Base-by-base conservation (phyloP, 306 rosid genomes). In the Lotus japonicus region DNA sequence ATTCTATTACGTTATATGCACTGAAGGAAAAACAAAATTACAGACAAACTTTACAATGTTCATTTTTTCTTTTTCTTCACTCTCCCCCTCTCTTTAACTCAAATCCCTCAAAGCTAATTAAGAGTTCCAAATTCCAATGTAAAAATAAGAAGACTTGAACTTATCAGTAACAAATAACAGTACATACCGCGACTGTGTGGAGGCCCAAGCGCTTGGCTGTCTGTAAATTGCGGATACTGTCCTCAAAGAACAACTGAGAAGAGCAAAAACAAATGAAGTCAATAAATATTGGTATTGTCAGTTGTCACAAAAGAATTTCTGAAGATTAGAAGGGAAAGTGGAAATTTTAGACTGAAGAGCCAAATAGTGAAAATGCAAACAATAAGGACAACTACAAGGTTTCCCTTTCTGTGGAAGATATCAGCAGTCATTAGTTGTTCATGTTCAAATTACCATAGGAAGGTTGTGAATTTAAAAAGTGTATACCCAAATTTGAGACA, bases 171-270 rank as follows among this genome's bases (percentile, higher is more conserved):
- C 41, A 71, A 38, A 49, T 7, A 4, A 4, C 13, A 0, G 9
- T 19, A 55, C 87, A 64, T 72, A 92, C 98, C 92, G 80, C 55
- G 58, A 89, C 97, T 2, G 96, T 92, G 21, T 85, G 84, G 51
- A 92, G 86, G 70, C 92, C 91, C 45, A 79, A 23, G 18, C 61
- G 71, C 71, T 86, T 92, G 4, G 86, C 97, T 4, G 85, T 78
- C 71, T 57, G 69, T 13, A 92, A 18, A 72, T 92, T 92, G 26
- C 84, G 92, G 63, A 83, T 13, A 71, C 87, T 89, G 64, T 92
- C 96, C 44, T 89, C 98, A 15, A 92, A 92, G 85, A 92, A 89
- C 77, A 92, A 56, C 98, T 92, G 79, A 14, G 64, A 44, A 64
- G 10, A 66, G 6, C 10, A 49, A 48, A 28, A 33, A 43, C 11